A percentile compares a stretch with the other conserved stretches of the same genome.
phyloP scores from a whole-genome alignment of 768 basidiomycete genomes.

The Phylloporus arenicola region DNA sequence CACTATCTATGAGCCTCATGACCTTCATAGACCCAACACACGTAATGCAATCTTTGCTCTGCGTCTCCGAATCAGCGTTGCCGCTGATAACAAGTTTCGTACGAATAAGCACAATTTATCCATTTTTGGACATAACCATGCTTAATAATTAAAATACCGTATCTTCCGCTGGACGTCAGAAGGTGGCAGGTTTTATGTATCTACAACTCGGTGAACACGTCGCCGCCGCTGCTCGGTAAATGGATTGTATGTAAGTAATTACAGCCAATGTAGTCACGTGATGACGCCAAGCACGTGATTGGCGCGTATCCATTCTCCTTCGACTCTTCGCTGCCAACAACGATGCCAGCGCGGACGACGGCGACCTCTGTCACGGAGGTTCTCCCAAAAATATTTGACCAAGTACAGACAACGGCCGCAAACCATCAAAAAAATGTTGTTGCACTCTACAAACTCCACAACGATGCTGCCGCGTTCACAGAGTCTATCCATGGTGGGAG shows the following conservation, averaged over 20 bases:
- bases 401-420: slow-evolving; percentile 65
- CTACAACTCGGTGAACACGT: background rate
- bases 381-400: slow-evolving; percentile 61
- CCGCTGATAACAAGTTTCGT: background rate
- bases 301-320: background rate
- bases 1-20: background rate
- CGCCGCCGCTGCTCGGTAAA: background rate
- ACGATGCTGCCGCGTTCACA: slow-evolving; percentile 51
- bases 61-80: too few species aligned
- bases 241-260: too few species aligned
- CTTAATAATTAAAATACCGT: too few species aligned
- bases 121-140: background rate
- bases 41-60: background rate
- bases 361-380: slow-evolving; percentile 8
- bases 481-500: slow-evolving; percentile 46
- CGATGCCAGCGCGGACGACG: slow-evolving; percentile 16
- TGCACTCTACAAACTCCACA: slow-evolving; percentile 74
- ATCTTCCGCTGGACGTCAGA: too few species aligned
- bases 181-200: too few species aligned
- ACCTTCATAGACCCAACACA: background rate
- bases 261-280: background rate
- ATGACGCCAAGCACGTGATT: slow-evolving; percentile 14
- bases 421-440: slow-evolving; percentile 91
- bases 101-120: background rate
- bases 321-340: background rate